Conservation (phyloP, 169 alveolate genomes). For the Cryptosporidium parvum region DNA sequence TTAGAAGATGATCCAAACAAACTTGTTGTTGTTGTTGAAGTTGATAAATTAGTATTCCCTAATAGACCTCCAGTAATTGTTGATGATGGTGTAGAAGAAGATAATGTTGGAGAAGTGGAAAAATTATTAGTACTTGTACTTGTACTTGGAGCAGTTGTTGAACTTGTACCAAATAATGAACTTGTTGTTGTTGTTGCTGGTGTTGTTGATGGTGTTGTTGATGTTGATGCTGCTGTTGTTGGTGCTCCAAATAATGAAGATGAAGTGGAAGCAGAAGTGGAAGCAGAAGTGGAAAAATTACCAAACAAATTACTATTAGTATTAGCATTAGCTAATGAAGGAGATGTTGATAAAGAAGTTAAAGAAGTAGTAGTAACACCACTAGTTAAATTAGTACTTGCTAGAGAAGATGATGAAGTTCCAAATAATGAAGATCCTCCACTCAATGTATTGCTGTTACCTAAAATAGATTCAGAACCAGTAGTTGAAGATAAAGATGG, state of each 20-base stretch:
- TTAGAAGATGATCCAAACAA: not conserved
- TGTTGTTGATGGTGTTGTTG: not conserved
- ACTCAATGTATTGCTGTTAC: not conserved
- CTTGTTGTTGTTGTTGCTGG: not conserved
- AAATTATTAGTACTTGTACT: not conserved
- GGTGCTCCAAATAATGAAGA: not conserved
- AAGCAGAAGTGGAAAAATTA: not conserved
- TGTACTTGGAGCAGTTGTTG: not conserved
- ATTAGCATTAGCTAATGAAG: not conserved
- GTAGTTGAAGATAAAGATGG: not conserved
- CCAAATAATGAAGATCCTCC: constrained; percentile 34
- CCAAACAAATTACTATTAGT: not conserved
- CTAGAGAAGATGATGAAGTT: constrained; percentile 12
- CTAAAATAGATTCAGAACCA: not conserved
- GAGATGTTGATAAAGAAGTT: constrained; percentile 8
- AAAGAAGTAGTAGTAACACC: not conserved
- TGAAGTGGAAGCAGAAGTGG: not conserved
- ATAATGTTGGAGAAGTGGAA: not conserved
- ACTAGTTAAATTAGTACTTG: not conserved
- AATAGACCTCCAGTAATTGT: not conserved
- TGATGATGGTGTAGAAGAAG: not conserved
- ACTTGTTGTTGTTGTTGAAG: not conserved
- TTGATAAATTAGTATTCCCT: not conserved
- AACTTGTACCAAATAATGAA: not conserved
- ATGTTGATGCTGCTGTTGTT: not conserved